phyloP scores from a whole-genome alignment of 768 basidiomycete species.

The Hypsizygus marmoreus region DNA sequence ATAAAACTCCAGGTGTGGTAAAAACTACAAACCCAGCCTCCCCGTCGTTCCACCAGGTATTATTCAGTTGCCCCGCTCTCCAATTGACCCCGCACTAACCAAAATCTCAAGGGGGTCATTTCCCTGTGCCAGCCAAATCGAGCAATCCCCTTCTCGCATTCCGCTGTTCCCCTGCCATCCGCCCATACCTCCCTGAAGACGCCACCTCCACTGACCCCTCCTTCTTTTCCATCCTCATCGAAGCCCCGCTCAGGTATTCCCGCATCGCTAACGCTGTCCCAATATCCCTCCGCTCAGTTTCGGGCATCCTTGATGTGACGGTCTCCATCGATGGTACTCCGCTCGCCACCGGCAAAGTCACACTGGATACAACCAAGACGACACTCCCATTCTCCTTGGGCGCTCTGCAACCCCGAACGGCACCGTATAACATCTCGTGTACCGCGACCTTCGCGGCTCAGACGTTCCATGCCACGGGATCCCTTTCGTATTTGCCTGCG shows the following conservation, averaged over 20 bases:
- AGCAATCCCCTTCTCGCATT: conserved; percentile 52
- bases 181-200: conserved; percentile 63
- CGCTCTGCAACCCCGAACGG: conserved; percentile 41
- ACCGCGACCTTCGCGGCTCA: conserved; percentile 40
- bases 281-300: conserved; percentile 32
- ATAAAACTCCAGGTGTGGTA: conserved; percentile 51
- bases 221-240: conserved; percentile 50
- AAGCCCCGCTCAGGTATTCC: conserved; percentile 50
- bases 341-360: conserved; percentile 46
- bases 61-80: conserved; percentile 8
- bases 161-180: conserved; percentile 58
- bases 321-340: conserved; percentile 47
- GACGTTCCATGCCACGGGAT: conserved; percentile 44
- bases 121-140: conserved; percentile 39
- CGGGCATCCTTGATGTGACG: conserved; percentile 39
- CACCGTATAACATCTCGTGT: conserved; percentile 40
- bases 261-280: conserved; percentile 48
- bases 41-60: conserved; percentile 45
- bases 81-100: not conserved
- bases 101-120: conserved; percentile 40
- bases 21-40: conserved; percentile 50
- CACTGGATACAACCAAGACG: conserved; percentile 52
- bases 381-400: conserved; percentile 51
- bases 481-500: conserved; percentile 51
- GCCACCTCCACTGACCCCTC: conserved; percentile 28